These are phyloP conservation scores for Starmerella potacharoeniae DNA, from an alignment of 805 yeast genomes.

Conservation along the genomic window DNA sequence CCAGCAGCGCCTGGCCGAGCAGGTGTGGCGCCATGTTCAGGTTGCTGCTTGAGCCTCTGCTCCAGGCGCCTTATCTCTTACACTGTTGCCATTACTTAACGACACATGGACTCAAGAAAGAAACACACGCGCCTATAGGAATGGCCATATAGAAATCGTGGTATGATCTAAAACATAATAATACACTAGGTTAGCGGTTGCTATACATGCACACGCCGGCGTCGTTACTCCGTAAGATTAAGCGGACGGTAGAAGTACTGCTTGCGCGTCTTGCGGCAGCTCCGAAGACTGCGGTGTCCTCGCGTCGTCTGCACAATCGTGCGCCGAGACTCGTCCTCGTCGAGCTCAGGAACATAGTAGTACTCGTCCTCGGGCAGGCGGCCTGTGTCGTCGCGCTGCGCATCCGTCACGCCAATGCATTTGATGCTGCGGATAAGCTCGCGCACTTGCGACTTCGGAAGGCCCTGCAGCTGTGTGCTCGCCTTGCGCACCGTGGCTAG, in stretches of 20 bases:
- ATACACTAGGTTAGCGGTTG: background rate
- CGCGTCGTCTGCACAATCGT: conserved; percentile 70
- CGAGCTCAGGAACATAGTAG: conserved; percentile 78
- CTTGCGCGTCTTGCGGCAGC: conserved; percentile 88
- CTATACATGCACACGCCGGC: background rate
- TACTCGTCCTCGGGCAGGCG: conserved; percentile 88
- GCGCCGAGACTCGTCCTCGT: conserved; percentile 58
- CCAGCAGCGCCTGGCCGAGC: conserved; percentile 7
- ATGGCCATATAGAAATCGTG: background rate
- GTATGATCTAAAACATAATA: background rate
- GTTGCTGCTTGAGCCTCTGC: background rate
- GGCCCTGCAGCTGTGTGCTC: conserved; percentile 39
- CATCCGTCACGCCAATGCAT: conserved; percentile 77
- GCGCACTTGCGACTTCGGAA: conserved; percentile 28
- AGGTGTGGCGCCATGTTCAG: conserved; percentile 1
- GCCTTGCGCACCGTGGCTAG: conserved; percentile 57
- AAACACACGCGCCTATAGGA: no score
- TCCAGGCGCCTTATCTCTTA: background rate
- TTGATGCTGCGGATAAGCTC: conserved; percentile 34
- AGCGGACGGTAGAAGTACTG: conserved; percentile 56
- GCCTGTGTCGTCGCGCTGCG: conserved; percentile 93
- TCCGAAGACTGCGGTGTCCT: conserved; percentile 60
- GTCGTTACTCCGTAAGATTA: conserved; percentile 6
- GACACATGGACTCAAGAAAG: no score
- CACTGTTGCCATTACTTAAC: background rate